A percentile compares a stretch with the other conserved stretches of the same genome.
Conservation (phyloP, 2,329 filamentous ascomycete species). For the Stagonosporopsis chrysanthemi region DNA sequence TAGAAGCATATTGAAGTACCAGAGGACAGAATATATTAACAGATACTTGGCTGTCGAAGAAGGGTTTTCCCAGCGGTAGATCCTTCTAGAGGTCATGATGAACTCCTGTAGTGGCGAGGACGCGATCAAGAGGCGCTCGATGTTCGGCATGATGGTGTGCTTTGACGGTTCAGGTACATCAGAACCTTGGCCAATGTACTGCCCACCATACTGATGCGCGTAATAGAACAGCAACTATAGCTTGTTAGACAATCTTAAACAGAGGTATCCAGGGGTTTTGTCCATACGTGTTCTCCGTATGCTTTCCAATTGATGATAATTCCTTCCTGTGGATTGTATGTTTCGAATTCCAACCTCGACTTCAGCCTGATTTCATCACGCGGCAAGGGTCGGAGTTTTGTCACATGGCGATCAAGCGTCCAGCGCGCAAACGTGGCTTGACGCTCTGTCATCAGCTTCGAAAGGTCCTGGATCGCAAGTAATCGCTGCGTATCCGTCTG, state of each 20-base stretch:
- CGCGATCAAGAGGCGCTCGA: conserved; percentile 50
- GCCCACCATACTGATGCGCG: conserved; percentile 46
- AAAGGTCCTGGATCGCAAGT: conserved; percentile 28
- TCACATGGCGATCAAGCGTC: conserved; percentile 48
- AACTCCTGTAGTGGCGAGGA: conserved; percentile 48
- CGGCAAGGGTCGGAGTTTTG: conserved; percentile 42
- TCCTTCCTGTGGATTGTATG: conserved; percentile 25
- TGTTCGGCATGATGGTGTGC: conserved; percentile 43
- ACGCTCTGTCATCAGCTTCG: conserved; percentile 34
- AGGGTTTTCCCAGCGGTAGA: conserved; percentile 50
- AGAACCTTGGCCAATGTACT: conserved; percentile 48
- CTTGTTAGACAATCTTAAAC: conserved; percentile 9
- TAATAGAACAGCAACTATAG: conserved; percentile 38
- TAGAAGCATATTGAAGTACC: conserved; percentile 39
- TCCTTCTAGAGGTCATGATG: conserved; percentile 43
- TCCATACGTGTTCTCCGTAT: conserved; percentile 37
- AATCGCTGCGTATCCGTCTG: conserved; percentile 22
- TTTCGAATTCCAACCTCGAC: conserved; percentile 32
- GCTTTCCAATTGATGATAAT: conserved; percentile 40
- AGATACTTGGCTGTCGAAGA: conserved; percentile 42
- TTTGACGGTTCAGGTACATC: conserved; percentile 41
- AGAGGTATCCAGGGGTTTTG: background rate
- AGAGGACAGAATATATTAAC: conserved; percentile 33
- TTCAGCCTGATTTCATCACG: conserved; percentile 27
- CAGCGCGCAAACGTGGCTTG: conserved; percentile 47